Base-by-base conservation (phyloP, 2,329 filamentous ascomycete genomes). In the Alternaria atra region DNA sequence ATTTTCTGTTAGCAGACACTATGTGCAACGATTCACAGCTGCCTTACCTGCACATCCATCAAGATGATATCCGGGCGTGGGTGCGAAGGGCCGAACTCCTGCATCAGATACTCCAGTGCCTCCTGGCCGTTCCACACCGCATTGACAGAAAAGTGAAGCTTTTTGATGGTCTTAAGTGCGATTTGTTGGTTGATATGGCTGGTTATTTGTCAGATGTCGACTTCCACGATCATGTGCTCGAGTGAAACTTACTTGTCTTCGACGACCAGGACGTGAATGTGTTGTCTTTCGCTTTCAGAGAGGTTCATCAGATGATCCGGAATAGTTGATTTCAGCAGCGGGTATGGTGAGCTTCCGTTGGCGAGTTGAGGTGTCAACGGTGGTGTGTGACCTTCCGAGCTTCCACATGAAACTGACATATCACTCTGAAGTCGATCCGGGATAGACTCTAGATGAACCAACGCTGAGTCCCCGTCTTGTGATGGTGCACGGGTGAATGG, bases 51-150 rank as follows among this genome's bases (percentile, higher is more conserved):
- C 1, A 91, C 88, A 71, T 92, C 90, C 90, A 92, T 92, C 39
- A 94, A 80, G 55, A 94, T 92, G 7, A 94, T 87, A 66, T 92
- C 87, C 0, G 91, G 91, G 52, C 87, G 87, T 10, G 80, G 79
- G 44, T 85, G 81, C 30, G 82, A 80, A 6, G 73, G 68, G 25
- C 84, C 82, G 1, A 87, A 85, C 3, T 83, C 83, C 47, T 85
- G 75, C 13, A 78, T 62, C 15, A 94, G 81, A 73, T 93, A 93
- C 20, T 93, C 89, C 15, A 94, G 82, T 1, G 90, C 91, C 73
- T 94, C 91, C 74, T 90, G 87, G 25, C 91, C 91, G 68, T 93
- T 93, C 89, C 90, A 92, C 0, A 89, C 88, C 1, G 90, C 91
- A 6, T 83, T 85, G 4, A 91, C 90, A 5, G 85, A 85, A 69